phyloP scores from a whole-genome alignment of 2,329 filamentous ascomycete species.

The Xylariaceae sp. region DNA sequence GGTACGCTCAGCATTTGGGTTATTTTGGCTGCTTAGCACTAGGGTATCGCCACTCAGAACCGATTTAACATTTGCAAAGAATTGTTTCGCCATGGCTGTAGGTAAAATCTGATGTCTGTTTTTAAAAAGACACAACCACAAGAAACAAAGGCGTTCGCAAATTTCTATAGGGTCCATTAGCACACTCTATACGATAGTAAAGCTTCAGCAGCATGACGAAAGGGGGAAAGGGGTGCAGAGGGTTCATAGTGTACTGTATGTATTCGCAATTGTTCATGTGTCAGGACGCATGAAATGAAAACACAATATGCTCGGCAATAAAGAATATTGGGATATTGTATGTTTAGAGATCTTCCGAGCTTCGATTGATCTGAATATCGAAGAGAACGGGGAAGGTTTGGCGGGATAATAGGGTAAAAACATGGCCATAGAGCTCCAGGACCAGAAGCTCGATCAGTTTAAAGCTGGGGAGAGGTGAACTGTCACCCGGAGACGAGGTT shows the following conservation, averaged over 20 bases:
- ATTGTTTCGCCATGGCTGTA: conserved; percentile 39
- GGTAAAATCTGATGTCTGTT: conserved; percentile 37
- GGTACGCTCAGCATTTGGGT: conserved; percentile 74
- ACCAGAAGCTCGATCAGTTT: neutral
- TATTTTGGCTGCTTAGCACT: conserved; percentile 73
- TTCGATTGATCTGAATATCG: neutral
- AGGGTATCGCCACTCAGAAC: conserved; percentile 92
- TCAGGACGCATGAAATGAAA: neutral
- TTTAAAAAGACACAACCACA: conserved; percentile 20
- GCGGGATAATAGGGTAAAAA: neutral
- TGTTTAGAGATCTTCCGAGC: neutral
- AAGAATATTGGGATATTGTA: neutral
- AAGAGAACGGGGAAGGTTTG: neutral
- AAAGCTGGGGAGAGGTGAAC: neutral
- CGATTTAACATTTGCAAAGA: conserved; percentile 78
- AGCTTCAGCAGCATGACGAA: neutral
- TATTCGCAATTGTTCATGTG: neutral
- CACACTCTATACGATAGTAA: neutral
- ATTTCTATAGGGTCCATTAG: conserved; percentile 22
- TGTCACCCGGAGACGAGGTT: neutral
- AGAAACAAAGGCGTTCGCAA: conserved; percentile 15
- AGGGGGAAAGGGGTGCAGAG: neutral
- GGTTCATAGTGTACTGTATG: neutral
- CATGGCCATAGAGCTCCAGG: neutral
- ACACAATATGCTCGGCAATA: neutral